Evolutionary conservation across 192 early-diverging fungal genomes (phyloP).

Genomic region (Mortierella hygrophila): DNA sequence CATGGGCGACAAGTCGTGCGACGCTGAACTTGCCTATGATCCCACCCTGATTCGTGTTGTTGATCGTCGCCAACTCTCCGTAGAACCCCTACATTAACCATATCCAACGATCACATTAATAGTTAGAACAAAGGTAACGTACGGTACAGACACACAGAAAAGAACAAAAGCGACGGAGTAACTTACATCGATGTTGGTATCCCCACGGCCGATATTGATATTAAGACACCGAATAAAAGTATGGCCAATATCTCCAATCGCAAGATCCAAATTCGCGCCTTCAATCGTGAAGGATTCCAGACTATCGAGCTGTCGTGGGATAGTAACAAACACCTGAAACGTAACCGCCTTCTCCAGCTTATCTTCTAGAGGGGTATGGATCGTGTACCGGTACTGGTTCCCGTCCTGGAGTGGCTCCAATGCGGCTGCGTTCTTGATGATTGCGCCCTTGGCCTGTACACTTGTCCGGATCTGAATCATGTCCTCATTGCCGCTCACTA

Average conservation of each 20-base stretch:
- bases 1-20: conserved; percentile 18
- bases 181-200: conserved; percentile 46
- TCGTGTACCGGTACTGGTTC: conserved; percentile 46
- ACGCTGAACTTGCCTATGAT: conserved; percentile 42
- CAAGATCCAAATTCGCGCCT: conserved; percentile 35
- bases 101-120: neutral
- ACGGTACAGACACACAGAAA: neutral
- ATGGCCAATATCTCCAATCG: conserved; percentile 51
- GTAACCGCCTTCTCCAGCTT: conserved; percentile 43
- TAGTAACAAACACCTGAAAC: conserved; percentile 49
- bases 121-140: neutral
- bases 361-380: conserved; percentile 43
- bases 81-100: conserved; percentile 32
- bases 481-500: conserved; percentile 51
- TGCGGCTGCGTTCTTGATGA: conserved; percentile 50
- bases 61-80: conserved; percentile 32
- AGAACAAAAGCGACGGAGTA: neutral
- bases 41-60: conserved; percentile 1
- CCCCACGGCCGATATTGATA: conserved; percentile 25
- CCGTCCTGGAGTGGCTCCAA: conserved; percentile 50
- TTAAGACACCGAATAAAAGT: conserved; percentile 36
- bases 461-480: conserved; percentile 51
- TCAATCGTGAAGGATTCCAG: conserved; percentile 46
- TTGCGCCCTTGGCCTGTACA: conserved; percentile 39
- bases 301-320: conserved; percentile 36